Base-by-base conservation (phyloP, 2,329 filamentous ascomycete species). In the Cladobotryum protrusum region DNA sequence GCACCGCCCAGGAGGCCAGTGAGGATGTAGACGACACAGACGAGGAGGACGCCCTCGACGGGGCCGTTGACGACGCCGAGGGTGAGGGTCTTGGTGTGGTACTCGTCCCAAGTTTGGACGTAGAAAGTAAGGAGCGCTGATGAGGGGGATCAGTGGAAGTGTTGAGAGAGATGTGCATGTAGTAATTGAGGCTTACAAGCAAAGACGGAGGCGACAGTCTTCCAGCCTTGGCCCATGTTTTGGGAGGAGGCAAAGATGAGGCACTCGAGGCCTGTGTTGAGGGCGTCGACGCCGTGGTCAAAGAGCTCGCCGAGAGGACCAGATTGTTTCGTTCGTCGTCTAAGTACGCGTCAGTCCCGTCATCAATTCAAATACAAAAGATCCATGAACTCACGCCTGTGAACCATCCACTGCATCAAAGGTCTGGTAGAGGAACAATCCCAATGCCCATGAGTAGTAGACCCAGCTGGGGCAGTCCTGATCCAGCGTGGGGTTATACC, bases 21-120 rank as follows among this genome's bases (percentile, higher is more conserved):
- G 55, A 95, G 72, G 34, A 82, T 81, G 68, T 93, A 97, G 52
- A 99, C 83, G 49, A 79, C 65, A 60, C 89, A 85, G 17, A 99
- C 78, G 37, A 89, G 90, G 43, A 97, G 72, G 49, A 99, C 86
- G 46, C 93, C 93, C 71, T 99, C 93, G 35, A 99, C 93, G 4
- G 93, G 93, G 0, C 93, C 93, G 56, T 92, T 96, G 57, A 99
- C 78, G 55, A 97, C 74, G 52, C 93, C 93, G 5, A 99, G 81
- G 1, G 90, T 96, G 43, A 99, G 80, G 3, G 91, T 93, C 69
- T 96, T 91, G 46, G 93, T 99, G 72, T 97, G 92, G 72, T 97
- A 99, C 68, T 97, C 93, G 64, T 99, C 93, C 93, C 93, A 99
- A 33, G 93, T 97, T 68, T 97, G 93, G 39, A 97, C 86, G 68